Percentiles rank a stretch among this genome's conserved stretches.
Conservation (phyloP, 805 yeast species). For the Priceomyces fermenticarens region DNA sequence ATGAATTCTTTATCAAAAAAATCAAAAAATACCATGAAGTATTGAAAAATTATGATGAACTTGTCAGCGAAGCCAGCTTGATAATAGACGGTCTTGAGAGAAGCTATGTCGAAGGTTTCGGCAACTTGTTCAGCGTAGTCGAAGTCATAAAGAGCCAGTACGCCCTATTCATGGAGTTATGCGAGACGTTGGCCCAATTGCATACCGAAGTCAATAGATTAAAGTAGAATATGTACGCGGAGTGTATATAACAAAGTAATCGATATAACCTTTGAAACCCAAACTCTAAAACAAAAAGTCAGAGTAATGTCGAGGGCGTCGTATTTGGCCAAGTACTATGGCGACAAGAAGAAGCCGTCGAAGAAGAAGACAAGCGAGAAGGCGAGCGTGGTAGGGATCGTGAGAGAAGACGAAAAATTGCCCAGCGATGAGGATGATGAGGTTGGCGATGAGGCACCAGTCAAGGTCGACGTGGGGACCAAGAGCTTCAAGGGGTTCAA, state of each 20-base stretch:
- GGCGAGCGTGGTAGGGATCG: constrained; percentile 1
- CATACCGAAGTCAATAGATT: constrained; percentile 40
- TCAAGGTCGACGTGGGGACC: constrained; percentile 14
- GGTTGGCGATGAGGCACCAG: constrained; percentile 21
- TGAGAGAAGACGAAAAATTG: constrained; percentile 1
- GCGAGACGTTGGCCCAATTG: constrained; percentile 69
- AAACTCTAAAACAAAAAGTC: background rate
- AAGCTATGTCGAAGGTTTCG: constrained; percentile 37
- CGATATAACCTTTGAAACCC: background rate
- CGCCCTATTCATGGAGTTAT: constrained; percentile 67
- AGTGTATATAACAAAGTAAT: background rate
- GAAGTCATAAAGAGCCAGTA: constrained; percentile 67
- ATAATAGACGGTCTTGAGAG: constrained; percentile 45
- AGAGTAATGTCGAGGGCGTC: constrained; percentile 23
- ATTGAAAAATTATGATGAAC: constrained; percentile 55
- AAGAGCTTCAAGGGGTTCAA: constrained; percentile 30
- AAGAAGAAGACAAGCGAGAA: constrained; percentile 8
- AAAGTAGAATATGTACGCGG: constrained; percentile 3
- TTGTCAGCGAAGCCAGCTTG: constrained; percentile 59
- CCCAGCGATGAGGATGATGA: constrained; percentile 6
- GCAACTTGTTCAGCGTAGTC: constrained; percentile 46
- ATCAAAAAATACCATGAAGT: constrained; percentile 48
- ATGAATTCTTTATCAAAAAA: constrained; percentile 50
- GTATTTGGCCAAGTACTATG: constrained; percentile 29
- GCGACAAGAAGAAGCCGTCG: constrained; percentile 16